A percentile compares a stretch with the other conserved stretches of the same genome.
Evolutionary conservation across 2,329 filamentous ascomycete species (phyloP).

Genomic region (Xylaria digitata): DNA sequence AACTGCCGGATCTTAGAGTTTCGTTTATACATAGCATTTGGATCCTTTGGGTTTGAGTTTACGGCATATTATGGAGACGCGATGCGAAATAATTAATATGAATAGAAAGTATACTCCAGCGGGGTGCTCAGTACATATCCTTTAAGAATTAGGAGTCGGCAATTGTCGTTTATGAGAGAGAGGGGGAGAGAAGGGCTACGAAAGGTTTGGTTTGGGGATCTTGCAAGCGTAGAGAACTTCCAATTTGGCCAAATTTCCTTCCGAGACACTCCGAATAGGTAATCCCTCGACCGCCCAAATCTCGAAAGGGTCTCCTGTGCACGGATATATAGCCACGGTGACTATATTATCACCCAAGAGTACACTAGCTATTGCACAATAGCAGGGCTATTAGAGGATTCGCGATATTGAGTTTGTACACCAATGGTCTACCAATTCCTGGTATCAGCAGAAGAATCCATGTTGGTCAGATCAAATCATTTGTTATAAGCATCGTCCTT

Average conservation of each 20-base stretch:
- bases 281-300: neutral
- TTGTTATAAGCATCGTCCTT: too few relatives aligned
- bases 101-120: neutral
- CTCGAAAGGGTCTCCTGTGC: neutral
- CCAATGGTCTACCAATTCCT: too few relatives aligned
- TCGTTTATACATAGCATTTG: neutral
- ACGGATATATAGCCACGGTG: slow-evolving; percentile 3
- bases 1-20: slow-evolving; percentile 7
- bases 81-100: neutral
- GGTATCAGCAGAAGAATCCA: neutral
- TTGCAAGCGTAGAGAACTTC: neutral
- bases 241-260: neutral
- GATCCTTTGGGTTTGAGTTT: neutral
- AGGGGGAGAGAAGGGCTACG: neutral
- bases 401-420: neutral
- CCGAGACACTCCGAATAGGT: slow-evolving; percentile 11
- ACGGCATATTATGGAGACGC: neutral
- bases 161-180: neutral
- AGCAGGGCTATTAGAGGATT: too few relatives aligned
- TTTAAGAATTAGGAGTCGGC: too few relatives aligned
- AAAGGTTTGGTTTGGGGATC: neutral
- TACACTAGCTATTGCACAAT: neutral
- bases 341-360: slow-evolving; percentile 12
- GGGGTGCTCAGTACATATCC: neutral
- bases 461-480: neutral